Conservation (phyloP, 164 flowering plant genomes). For the Warburgia ugandensis region DNA sequence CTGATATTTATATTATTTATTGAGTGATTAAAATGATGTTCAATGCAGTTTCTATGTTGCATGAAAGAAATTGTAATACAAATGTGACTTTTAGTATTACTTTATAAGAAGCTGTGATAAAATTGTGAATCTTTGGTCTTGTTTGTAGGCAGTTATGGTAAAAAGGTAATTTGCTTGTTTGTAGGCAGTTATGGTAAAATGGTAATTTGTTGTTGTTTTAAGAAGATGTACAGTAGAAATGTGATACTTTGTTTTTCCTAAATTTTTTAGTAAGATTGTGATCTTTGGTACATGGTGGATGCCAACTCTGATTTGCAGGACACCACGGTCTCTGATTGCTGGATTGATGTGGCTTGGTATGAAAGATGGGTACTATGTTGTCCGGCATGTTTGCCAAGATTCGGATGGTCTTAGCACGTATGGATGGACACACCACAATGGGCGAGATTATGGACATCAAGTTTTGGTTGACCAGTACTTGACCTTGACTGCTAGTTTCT, state of each 20-base stretch:
- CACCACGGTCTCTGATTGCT: conserved; percentile 75
- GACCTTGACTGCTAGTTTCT: conserved; percentile 58
- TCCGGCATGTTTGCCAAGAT: conserved; percentile 87
- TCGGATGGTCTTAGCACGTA: conserved; percentile 77
- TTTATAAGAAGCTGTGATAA: too few relatives aligned
- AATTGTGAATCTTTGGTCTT: too few relatives aligned
- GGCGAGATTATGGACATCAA: conserved; percentile 91
- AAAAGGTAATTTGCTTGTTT: too few relatives aligned
- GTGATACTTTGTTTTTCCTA: too few relatives aligned
- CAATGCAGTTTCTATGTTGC: too few relatives aligned
- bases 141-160: too few relatives aligned
- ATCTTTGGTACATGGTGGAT: conserved; percentile 2
- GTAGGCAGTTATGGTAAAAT: too few relatives aligned
- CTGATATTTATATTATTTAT: neutral
- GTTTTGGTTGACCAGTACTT: conserved; percentile 13
- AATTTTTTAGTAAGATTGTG: neutral
- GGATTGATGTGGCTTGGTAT: conserved; percentile 97
- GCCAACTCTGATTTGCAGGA: conserved; percentile 42
- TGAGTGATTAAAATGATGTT: too few relatives aligned
- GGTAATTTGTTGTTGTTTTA: too few relatives aligned
- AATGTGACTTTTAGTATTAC: too few relatives aligned
- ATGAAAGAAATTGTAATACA: too few relatives aligned
- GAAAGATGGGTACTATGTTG: conserved; percentile 64
- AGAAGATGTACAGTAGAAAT: too few relatives aligned
- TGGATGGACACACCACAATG: conserved; percentile 94